phyloP scores from a whole-genome alignment of 257 asterid genomes.

The Petrea volubilis region DNA sequence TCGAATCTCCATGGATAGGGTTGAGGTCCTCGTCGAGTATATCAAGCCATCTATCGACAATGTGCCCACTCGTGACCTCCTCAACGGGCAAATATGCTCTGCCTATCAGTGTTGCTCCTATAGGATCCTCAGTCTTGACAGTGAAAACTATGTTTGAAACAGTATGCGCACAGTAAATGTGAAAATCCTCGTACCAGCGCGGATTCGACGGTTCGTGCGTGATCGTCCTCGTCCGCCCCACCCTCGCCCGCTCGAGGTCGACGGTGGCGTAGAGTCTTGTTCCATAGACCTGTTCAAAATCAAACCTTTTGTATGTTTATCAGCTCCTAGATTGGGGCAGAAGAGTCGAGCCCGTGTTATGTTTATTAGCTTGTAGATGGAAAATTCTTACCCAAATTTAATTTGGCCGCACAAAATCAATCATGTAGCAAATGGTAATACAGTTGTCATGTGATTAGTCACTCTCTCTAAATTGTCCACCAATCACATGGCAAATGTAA shows the following conservation, averaged over 20 bases:
- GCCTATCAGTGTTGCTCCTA: slow-evolving; percentile 83
- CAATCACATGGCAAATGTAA: too few species aligned
- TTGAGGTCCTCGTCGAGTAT: slow-evolving; percentile 53
- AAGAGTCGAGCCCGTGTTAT: too few species aligned
- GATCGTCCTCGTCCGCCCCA: slow-evolving; percentile 59
- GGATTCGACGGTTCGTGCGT: slow-evolving; percentile 56
- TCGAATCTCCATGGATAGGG: slow-evolving; percentile 59
- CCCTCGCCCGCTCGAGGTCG: slow-evolving; percentile 72
- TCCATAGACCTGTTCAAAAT: slow-evolving; percentile 50
- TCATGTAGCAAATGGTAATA: too few species aligned
- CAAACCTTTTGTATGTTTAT: too few species aligned
- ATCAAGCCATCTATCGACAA: slow-evolving; percentile 60
- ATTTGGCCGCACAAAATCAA: too few species aligned
- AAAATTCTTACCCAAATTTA: too few species aligned
- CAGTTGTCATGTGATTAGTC: too few species aligned
- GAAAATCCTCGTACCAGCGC: slow-evolving; percentile 65
- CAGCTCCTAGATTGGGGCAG: background rate
- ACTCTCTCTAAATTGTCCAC: too few species aligned
- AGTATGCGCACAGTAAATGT: slow-evolving; percentile 69
- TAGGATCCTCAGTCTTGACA: slow-evolving; percentile 53
- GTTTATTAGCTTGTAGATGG: too few species aligned
- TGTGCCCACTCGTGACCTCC: slow-evolving; percentile 44
- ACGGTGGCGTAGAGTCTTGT: slow-evolving; percentile 68
- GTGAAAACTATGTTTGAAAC: slow-evolving; percentile 69
- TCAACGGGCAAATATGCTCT: slow-evolving; percentile 70